Evolutionary conservation across 352 stramenopile species (phyloP).

Genomic region (Nothophytophthora sp.): DNA sequence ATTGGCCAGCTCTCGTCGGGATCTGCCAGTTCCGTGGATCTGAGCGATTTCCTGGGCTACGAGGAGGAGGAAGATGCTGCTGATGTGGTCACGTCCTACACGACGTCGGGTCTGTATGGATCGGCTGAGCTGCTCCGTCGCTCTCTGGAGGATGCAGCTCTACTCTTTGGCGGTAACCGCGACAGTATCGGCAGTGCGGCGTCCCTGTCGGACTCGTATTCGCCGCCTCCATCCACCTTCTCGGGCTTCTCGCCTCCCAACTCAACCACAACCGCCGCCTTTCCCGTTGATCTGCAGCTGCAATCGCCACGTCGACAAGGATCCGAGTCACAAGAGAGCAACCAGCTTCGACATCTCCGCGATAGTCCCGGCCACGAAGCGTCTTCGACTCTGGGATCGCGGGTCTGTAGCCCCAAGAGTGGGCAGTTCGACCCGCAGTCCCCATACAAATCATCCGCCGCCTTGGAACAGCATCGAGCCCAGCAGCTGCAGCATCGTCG

Average conservation of each 20-base stretch:
- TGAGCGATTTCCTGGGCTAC: conserved; percentile 60
- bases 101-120: conserved; percentile 33
- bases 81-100: conserved; percentile 47
- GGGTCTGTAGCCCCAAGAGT: conserved; percentile 17
- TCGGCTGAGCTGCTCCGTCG: conserved; percentile 22
- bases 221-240: conserved; percentile 10
- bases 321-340: conserved; percentile 4
- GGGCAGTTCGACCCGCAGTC: conserved; percentile 23
- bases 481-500: conserved; percentile 10
- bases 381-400: conserved; percentile 1
- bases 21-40: conserved; percentile 38
- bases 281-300: not conserved
- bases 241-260: conserved; percentile 15
- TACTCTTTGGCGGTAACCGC: conserved; percentile 14
- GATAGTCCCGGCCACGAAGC: conserved; percentile 3
- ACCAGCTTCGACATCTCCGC: conserved; percentile 14
- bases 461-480: conserved; percentile 13
- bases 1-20: conserved; percentile 25
- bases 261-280: conserved; percentile 7
- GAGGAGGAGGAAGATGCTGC: conserved; percentile 40
- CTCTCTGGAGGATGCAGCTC: conserved; percentile 21
- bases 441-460: conserved; percentile 24
- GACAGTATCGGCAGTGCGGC: conserved; percentile 3
- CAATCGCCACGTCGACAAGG: conserved; percentile 14
- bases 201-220: conserved; percentile 18